Percentiles rank a stretch among this genome's conserved stretches.
Conservation (phyloP, 129 eudicot genomes). For the Tagetes patula region DNA sequence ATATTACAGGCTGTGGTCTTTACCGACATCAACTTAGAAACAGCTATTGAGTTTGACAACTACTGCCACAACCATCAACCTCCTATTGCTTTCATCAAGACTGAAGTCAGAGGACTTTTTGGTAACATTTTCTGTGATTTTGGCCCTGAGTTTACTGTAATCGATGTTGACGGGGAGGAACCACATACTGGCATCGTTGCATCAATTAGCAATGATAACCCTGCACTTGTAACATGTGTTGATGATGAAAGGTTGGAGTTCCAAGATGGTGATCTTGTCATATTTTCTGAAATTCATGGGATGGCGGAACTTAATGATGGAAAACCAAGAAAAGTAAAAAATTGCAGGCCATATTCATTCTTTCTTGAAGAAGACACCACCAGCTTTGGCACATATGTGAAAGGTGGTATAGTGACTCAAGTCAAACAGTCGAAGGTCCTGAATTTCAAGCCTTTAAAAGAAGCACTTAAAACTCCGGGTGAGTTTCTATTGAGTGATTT, state of each 20-base stretch:
- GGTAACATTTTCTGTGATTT: constrained; percentile 85
- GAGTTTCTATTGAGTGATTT: constrained; percentile 83
- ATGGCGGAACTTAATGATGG: constrained; percentile 89
- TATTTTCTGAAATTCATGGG: constrained; percentile 80
- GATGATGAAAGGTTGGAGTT: constrained; percentile 94
- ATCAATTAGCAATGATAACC: constrained; percentile 78
- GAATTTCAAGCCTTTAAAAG: constrained; percentile 75
- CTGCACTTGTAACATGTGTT: constrained; percentile 81
- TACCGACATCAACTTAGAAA: constrained; percentile 60
- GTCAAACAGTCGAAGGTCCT: constrained; percentile 80
- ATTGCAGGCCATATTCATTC: constrained; percentile 77
- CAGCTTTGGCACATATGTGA: constrained; percentile 62
- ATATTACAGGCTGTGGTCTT: constrained; percentile 88
- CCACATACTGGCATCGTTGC: constrained; percentile 90
- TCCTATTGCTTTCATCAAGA: constrained; percentile 72
- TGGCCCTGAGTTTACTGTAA: constrained; percentile 80
- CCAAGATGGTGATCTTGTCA: constrained; percentile 89
- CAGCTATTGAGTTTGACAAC: constrained; percentile 64
- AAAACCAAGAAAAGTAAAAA: constrained; percentile 74
- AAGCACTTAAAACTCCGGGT: constrained; percentile 69
- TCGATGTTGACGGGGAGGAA: constrained; percentile 91
- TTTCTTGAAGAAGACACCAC: constrained; percentile 83
- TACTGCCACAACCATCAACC: constrained; percentile 85
- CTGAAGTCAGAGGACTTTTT: constrained; percentile 85
- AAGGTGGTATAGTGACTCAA: constrained; percentile 95